phyloP scores from a whole-genome alignment of 2,329 filamentous ascomycete genomes.

The Coniella vitis region DNA sequence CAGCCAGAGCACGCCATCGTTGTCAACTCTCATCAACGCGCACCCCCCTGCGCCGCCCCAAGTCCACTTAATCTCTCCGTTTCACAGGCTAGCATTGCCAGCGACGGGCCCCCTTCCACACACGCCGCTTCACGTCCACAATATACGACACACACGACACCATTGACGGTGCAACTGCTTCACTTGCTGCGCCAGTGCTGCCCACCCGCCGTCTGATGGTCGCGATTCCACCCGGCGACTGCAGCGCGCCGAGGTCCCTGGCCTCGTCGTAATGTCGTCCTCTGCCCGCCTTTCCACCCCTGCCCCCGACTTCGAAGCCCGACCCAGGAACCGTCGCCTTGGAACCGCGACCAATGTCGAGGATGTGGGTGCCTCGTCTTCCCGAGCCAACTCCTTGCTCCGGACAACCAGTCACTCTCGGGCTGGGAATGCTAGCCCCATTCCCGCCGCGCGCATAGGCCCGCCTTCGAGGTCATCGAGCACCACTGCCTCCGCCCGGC shows the following conservation, averaged over 20 bases:
- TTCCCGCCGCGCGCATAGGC: conserved; percentile 36
- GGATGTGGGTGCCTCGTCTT: conserved; percentile 21
- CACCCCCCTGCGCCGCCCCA: neutral
- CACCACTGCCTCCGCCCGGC: conserved; percentile 1
- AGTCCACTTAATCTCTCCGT: neutral
- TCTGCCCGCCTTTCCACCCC: conserved; percentile 36
- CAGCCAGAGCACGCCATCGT: neutral
- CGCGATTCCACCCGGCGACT: conserved; percentile 17
- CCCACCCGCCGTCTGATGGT: conserved; percentile 21
- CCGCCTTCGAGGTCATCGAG: conserved; percentile 21
- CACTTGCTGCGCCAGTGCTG: neutral
- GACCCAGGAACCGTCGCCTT: conserved; percentile 45
- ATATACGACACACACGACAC: too few relatives aligned
- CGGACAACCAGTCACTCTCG: conserved; percentile 25
- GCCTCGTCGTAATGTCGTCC: conserved; percentile 32
- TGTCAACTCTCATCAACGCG: neutral
- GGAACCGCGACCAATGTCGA: conserved; percentile 26
- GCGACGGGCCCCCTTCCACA: too few relatives aligned
- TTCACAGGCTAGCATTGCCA: neutral
- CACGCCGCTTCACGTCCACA: neutral
- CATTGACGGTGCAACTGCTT: neutral
- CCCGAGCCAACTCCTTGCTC: conserved; percentile 23
- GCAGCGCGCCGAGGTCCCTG: conserved; percentile 23
- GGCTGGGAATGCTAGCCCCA: conserved; percentile 38
- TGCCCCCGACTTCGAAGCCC: conserved; percentile 35